Conservation (phyloP, 2,329 filamentous ascomycete genomes). For the Monosporascus sp. region DNA sequence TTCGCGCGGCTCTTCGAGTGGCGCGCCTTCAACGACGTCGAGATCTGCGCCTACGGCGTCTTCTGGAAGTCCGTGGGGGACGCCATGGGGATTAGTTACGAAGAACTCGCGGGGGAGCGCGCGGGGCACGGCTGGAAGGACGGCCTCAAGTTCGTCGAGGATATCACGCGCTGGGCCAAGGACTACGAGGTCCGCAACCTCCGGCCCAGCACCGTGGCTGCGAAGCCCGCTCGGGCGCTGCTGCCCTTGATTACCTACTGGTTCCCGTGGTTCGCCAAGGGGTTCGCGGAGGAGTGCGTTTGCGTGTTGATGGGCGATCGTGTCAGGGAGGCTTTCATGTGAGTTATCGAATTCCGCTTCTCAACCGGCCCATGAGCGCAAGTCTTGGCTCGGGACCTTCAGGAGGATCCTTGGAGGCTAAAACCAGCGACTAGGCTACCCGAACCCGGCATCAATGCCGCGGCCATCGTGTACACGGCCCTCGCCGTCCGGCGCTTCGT, state of each 20-base stretch:
- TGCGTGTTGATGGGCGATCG: conserved; percentile 58
- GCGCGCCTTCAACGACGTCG: conserved; percentile 60
- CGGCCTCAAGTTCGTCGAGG: conserved; percentile 46
- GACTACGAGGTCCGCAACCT: conserved; percentile 56
- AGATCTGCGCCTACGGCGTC: conserved; percentile 59
- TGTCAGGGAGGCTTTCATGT: conserved; percentile 61
- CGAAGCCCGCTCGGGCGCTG: conserved; percentile 51
- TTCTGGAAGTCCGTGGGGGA: conserved; percentile 70
- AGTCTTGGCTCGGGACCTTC: too few relatives aligned
- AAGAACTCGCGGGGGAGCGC: conserved; percentile 25
- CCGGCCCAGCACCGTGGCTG: conserved; percentile 45
- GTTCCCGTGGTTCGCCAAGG: conserved; percentile 40
- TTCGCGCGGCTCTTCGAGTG: conserved; percentile 66
- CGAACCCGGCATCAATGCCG: conserved; percentile 33
- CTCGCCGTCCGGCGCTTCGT: conserved; percentile 48
- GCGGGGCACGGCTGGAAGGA: conserved; percentile 34
- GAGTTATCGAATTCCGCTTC: conserved; percentile 19
- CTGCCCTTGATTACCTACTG: conserved; percentile 54
- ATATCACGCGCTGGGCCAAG: conserved; percentile 42
- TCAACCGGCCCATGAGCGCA: too few relatives aligned
- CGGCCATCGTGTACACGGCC: conserved; percentile 36
- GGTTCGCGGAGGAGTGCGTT: conserved; percentile 44
- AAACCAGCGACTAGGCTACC: conserved; percentile 28
- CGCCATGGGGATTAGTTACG: conserved; percentile 58
- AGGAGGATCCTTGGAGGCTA: too few relatives aligned